Evolutionary conservation across 2,329 filamentous ascomycete species (phyloP).

Genomic region (Fonsecaea monophora): DNA sequence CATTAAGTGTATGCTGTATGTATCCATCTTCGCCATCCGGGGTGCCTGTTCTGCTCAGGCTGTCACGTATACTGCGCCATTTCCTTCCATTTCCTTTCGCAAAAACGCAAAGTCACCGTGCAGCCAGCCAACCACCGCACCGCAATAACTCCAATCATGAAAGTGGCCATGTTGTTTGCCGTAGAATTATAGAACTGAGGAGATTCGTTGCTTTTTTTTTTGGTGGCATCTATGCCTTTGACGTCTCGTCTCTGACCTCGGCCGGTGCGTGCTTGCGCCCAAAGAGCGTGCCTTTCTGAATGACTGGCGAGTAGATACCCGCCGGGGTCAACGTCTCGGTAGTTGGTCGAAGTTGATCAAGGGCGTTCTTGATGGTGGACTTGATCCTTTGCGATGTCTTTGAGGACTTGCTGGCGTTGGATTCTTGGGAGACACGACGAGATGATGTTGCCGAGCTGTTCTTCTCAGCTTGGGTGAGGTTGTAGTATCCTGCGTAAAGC

Average conservation of each 20-base stretch:
- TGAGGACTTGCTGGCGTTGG: constrained; percentile 22
- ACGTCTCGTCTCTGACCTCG: constrained; percentile 13
- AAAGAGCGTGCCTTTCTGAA: constrained; percentile 32
- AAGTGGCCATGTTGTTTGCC: background rate
- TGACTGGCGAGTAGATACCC: constrained; percentile 36
- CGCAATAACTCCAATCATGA: background rate
- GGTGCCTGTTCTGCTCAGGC: background rate
- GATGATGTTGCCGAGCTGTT: constrained; percentile 20
- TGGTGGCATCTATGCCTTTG: constrained; percentile 16
- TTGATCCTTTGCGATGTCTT: constrained; percentile 28
- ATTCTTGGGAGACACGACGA: constrained; percentile 30
- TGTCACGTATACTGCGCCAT: background rate
- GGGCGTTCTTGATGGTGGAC: constrained; percentile 30
- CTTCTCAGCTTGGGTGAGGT: constrained; percentile 33
- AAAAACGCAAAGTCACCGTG: background rate
- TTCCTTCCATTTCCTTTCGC: background rate
- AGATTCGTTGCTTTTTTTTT: constrained; percentile 24
- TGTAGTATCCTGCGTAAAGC: constrained; percentile 38
- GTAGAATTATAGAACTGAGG: background rate
- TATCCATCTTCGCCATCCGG: background rate
- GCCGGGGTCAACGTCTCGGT: constrained; percentile 28
- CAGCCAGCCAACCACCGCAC: background rate
- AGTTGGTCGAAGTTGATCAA: constrained; percentile 36
- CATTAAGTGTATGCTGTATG: background rate
- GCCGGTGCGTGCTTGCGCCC: constrained; percentile 20